Conservation (phyloP, 2,329 filamentous ascomycete genomes). For the Fusarium sarcochroum region DNA sequence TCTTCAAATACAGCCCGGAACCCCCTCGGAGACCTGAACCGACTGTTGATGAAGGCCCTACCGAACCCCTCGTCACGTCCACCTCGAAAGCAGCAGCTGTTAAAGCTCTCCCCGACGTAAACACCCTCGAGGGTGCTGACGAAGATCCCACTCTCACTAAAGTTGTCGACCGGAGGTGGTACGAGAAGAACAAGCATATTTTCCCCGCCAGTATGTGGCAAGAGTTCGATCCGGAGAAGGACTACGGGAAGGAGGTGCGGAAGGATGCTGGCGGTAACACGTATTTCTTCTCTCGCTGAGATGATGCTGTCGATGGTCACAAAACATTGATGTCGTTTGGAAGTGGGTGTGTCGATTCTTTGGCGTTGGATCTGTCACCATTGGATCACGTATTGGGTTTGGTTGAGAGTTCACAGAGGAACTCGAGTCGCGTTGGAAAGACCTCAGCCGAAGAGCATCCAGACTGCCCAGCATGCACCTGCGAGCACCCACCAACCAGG, state of each 20-base stretch:
- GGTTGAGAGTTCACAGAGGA: conserved; percentile 17
- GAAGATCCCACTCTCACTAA: conserved; percentile 89
- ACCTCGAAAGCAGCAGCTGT: conserved; percentile 57
- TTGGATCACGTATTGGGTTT: conserved; percentile 27
- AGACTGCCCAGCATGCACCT: conserved; percentile 53
- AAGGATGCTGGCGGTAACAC: conserved; percentile 91
- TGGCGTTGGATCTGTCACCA: conserved; percentile 20
- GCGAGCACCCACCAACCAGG: conserved; percentile 68
- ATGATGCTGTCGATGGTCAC: conserved; percentile 12
- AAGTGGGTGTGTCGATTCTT: conserved; percentile 9
- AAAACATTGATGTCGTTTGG: conserved; percentile 7
- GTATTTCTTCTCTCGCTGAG: conserved; percentile 81
- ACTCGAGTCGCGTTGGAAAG: conserved; percentile 10
- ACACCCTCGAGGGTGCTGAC: conserved; percentile 77
- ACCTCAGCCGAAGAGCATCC: conserved; percentile 54
- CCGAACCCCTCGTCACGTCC: conserved; percentile 48
- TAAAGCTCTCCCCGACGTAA: conserved; percentile 61
- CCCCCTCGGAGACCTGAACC: conserved; percentile 56
- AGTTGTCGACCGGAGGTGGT: conserved; percentile 96
- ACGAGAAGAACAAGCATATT: conserved; percentile 97
- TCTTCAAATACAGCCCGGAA: conserved; percentile 82
- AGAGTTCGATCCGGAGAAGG: conserved; percentile 90
- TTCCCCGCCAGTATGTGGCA: conserved; percentile 97
- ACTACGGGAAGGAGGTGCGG: conserved; percentile 82
- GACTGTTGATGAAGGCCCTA: conserved; percentile 8